Percentiles rank a stretch among this genome's conserved stretches.
Evolutionary conservation across 371 early-diverging fungal genomes (phyloP).

Genomic region (Choanephora cucurbitarum): DNA sequence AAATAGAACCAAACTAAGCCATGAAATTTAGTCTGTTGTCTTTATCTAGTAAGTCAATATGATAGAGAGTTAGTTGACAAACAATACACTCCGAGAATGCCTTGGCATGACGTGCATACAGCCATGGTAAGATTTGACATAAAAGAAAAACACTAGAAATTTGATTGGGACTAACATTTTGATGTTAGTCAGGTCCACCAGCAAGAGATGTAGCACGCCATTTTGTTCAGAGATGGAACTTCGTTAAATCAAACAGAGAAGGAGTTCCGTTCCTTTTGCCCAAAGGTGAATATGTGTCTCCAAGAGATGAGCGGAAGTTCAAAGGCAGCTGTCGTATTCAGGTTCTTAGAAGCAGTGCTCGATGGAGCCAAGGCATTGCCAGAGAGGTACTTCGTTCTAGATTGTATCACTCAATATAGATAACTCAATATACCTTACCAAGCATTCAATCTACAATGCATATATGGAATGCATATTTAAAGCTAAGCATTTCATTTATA

Average conservation of each 20-base stretch:
- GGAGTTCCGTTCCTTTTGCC: conserved; percentile 77
- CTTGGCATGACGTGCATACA: conserved; percentile 92
- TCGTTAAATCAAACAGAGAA: conserved; percentile 66
- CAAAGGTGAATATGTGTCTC: conserved; percentile 73
- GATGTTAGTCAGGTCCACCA: conserved; percentile 59
- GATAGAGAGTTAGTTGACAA: conserved; percentile 40
- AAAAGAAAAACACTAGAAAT: background rate
- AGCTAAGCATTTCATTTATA: conserved; percentile 89
- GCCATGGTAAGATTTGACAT: conserved; percentile 50
- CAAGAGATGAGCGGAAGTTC: conserved; percentile 66
- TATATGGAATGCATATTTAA: conserved; percentile 77
- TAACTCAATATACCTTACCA: background rate
- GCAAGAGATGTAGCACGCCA: conserved; percentile 88
- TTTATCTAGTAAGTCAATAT: conserved; percentile 36
- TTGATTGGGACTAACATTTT: no score
- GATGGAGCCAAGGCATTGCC: conserved; percentile 68
- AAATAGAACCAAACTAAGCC: background rate
- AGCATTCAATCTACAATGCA: conserved; percentile 84
- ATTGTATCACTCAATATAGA: background rate
- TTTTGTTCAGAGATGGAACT: conserved; percentile 94
- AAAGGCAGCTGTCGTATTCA: conserved; percentile 71
- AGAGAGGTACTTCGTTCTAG: conserved; percentile 38
- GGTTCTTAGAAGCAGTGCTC: conserved; percentile 66
- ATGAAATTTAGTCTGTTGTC: no score
- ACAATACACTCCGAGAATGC: conserved; percentile 72